phyloP scores from a whole-genome alignment of 2,329 filamentous ascomycete species.

The Ilyonectria destructans region DNA sequence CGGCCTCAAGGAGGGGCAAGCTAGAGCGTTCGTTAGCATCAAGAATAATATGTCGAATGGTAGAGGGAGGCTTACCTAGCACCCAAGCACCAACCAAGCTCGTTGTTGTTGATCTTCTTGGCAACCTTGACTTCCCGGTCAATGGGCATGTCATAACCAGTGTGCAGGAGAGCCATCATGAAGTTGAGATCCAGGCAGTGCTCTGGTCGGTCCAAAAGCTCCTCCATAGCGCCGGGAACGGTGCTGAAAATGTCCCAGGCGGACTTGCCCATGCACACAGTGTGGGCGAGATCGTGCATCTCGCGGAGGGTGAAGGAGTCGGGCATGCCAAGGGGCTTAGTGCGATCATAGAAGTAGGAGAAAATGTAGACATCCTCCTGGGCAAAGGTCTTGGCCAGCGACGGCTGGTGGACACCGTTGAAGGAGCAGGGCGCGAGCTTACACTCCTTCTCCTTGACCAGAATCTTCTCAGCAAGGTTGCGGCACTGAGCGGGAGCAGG shows the following conservation, averaged over 20 bases:
- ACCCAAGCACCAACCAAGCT: conserved; percentile 97
- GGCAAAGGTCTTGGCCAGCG: conserved; percentile 91
- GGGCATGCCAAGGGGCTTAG: conserved; percentile 95
- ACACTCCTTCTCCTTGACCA: conserved; percentile 90
- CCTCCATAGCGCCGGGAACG: conserved; percentile 83
- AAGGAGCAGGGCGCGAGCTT: conserved; percentile 94
- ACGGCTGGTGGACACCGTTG: conserved; percentile 96
- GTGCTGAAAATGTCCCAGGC: conserved; percentile 87
- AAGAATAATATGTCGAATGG: conserved; percentile 1
- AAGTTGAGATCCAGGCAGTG: conserved; percentile 97
- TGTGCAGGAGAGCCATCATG: conserved; percentile 93
- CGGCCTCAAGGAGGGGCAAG: conserved; percentile 85
- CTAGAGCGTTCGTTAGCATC: conserved; percentile 61
- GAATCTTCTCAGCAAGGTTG: conserved; percentile 88
- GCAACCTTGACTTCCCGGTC: conserved; percentile 97
- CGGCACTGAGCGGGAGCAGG: conserved; percentile 90
- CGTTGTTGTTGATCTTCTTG: conserved; percentile 98
- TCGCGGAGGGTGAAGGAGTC: conserved; percentile 95
- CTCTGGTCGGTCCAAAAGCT: conserved; percentile 88
- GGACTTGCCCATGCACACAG: conserved; percentile 85
- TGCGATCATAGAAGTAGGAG: conserved; percentile 98
- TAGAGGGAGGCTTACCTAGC: conserved; percentile 79
- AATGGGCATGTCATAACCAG: conserved; percentile 97
- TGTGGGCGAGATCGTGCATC: conserved; percentile 86
- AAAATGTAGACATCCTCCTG: conserved; percentile 96